Evolutionary conservation across 2,329 filamentous ascomycete genomes (phyloP).

Genomic region (Dactylellina sp.): DNA sequence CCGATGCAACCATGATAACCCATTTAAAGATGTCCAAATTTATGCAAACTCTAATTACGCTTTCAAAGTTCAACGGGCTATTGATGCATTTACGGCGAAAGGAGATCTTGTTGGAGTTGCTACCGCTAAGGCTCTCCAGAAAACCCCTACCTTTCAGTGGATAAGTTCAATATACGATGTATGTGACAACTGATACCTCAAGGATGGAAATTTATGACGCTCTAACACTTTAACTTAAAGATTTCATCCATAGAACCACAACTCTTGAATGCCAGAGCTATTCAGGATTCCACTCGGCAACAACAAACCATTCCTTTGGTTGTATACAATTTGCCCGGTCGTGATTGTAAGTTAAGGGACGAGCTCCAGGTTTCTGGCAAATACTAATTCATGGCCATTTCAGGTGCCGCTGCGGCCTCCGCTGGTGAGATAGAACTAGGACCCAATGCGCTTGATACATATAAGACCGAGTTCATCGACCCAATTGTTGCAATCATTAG

Average conservation of each 20-base stretch:
- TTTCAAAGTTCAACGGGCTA: slow-evolving; percentile 64
- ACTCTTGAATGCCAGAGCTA: slow-evolving; percentile 64
- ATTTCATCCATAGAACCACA: slow-evolving; percentile 35
- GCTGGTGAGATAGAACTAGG: slow-evolving; percentile 70
- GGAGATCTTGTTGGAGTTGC: slow-evolving; percentile 64
- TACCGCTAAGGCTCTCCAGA: slow-evolving; percentile 64
- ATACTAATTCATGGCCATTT: not conserved
- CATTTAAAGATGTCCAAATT: slow-evolving; percentile 67
- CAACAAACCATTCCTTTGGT: slow-evolving; percentile 66
- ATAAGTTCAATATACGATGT: slow-evolving; percentile 64
- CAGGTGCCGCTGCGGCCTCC: slow-evolving; percentile 67
- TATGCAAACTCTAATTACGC: slow-evolving; percentile 67
- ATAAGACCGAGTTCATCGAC: slow-evolving; percentile 69
- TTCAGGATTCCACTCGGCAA: slow-evolving; percentile 62
- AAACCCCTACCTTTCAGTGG: slow-evolving; percentile 66
- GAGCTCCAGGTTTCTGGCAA: too few relatives aligned
- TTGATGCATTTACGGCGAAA: slow-evolving; percentile 62
- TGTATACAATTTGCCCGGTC: slow-evolving; percentile 66
- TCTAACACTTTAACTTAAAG: slow-evolving; percentile 15
- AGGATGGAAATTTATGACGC: too few relatives aligned
- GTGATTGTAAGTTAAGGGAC: slow-evolving; percentile 65
- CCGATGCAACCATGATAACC: slow-evolving; percentile 62
- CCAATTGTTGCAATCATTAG: slow-evolving; percentile 64
- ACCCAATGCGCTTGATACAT: slow-evolving; percentile 68
- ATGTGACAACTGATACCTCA: slow-evolving; percentile 23